A percentile compares a stretch with the other conserved stretches of the same genome.
Evolutionary conservation across 768 basidiomycete genomes (phyloP).

Genomic region (Hericium coralloides): DNA sequence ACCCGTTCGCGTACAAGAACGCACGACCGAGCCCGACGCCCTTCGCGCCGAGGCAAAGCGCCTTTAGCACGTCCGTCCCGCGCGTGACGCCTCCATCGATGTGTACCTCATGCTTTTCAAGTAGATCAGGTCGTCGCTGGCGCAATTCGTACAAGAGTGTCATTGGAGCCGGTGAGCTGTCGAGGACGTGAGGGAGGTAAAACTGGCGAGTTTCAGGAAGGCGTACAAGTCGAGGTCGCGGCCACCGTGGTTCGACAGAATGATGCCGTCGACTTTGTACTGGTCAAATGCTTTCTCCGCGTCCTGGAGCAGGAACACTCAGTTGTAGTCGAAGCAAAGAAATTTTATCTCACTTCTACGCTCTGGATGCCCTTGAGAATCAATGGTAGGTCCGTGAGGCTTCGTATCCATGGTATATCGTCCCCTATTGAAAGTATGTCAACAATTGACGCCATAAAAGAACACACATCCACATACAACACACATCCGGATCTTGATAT

Average conservation of each 20-base stretch:
- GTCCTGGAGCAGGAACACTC: slow-evolving; percentile 21
- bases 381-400: slow-evolving; percentile 31
- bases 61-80: slow-evolving; percentile 41
- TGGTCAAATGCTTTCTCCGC: slow-evolving; percentile 33
- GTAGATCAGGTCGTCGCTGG: slow-evolving; percentile 30
- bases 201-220: background rate
- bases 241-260: slow-evolving; percentile 43
- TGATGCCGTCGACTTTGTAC: slow-evolving; percentile 35
- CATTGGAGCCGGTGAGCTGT: slow-evolving; percentile 32
- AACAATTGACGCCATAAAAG: background rate
- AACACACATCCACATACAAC: slow-evolving; percentile 15
- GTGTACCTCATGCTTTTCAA: slow-evolving; percentile 30
- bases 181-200: background rate
- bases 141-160: slow-evolving; percentile 36
- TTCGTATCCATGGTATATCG: slow-evolving; percentile 30
- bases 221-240: slow-evolving; percentile 35
- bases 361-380: slow-evolving; percentile 39
- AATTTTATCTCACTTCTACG: slow-evolving; percentile 26
- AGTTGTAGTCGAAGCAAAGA: background rate
- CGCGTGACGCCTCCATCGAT: slow-evolving; percentile 38
- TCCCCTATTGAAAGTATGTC: slow-evolving; percentile 17
- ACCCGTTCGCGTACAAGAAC: slow-evolving; percentile 32
- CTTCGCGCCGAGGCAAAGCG: slow-evolving; percentile 38
- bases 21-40: slow-evolving; percentile 37
- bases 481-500: slow-evolving; percentile 25